Conservation (phyloP, 768 basidiomycete species). For the Gymnopilus junonius region DNA sequence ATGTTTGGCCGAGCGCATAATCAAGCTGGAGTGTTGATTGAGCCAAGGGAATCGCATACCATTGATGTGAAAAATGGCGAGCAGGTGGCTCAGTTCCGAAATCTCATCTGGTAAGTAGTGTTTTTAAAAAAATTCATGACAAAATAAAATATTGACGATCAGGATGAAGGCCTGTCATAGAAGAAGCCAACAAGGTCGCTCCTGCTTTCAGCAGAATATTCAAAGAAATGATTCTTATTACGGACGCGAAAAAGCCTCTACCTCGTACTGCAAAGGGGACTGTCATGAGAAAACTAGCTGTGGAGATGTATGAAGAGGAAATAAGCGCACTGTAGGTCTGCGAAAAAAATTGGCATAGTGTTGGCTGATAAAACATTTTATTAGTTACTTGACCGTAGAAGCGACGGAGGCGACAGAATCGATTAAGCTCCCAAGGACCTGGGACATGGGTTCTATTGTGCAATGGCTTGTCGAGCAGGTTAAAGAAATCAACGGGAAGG, state of each 20-base stretch:
- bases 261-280: slow-evolving; percentile 53
- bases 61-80: slow-evolving; percentile 27
- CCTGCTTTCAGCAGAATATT: slow-evolving; percentile 51
- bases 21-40: slow-evolving; percentile 36
- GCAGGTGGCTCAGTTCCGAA: slow-evolving; percentile 31
- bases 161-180: slow-evolving; percentile 36
- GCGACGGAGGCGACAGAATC: slow-evolving; percentile 1
- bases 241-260: slow-evolving; percentile 39
- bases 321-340: slow-evolving; percentile 48
- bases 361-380: background rate
- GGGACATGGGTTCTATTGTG: slow-evolving; percentile 5
- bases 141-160: background rate
- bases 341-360: background rate
- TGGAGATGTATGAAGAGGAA: slow-evolving; percentile 46
- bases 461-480: slow-evolving; percentile 18
- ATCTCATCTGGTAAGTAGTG: slow-evolving; percentile 40
- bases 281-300: slow-evolving; percentile 44
- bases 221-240: slow-evolving; percentile 55
- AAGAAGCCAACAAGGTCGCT: slow-evolving; percentile 45
- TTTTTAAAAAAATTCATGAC: background rate
- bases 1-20: slow-evolving; percentile 46
- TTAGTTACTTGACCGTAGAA: slow-evolving; percentile 20
- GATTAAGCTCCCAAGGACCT: slow-evolving; percentile 6
- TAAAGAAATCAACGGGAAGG: slow-evolving; percentile 9
- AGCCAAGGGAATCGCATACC: slow-evolving; percentile 23